Evolutionary conservation across 495 filamentous ascomycete genomes (phyloP).

Genomic region (Aspergillus hancockii): DNA sequence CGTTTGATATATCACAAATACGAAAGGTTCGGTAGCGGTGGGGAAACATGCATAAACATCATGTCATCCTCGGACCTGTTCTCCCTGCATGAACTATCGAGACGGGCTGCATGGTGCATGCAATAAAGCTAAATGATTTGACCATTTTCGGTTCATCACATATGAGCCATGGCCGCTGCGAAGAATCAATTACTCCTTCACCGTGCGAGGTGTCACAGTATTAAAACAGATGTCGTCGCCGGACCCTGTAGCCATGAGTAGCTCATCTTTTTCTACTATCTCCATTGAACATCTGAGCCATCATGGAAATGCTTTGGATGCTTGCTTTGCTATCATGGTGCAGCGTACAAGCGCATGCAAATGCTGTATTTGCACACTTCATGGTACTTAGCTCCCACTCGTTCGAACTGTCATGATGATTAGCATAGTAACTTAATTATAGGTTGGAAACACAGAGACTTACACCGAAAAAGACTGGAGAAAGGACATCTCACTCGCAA

Average conservation of each 20-base stretch:
- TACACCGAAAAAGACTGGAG: constrained; percentile 45
- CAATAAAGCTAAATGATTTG: constrained; percentile 1
- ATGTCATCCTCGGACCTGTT: neutral
- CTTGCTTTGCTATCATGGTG: neutral
- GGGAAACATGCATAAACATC: neutral
- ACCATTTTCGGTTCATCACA: neutral
- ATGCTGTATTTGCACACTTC: constrained; percentile 20
- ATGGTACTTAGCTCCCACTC: constrained; percentile 9
- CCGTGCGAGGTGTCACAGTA: neutral
- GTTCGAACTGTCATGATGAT: neutral
- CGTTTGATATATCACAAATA: neutral
- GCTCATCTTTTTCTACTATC: neutral
- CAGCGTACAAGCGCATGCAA: neutral
- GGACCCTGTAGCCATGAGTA: neutral
- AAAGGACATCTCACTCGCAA: constrained; percentile 58
- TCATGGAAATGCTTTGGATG: neutral
- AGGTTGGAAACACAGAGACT: constrained; percentile 11
- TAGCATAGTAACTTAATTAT: neutral
- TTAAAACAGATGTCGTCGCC: neutral
- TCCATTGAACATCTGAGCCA: neutral
- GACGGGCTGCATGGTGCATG: neutral
- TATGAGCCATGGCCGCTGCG: neutral
- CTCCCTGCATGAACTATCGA: constrained; percentile 1
- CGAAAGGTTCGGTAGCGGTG: neutral
- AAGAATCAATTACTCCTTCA: neutral